Evolutionary conservation across 1,139 yeast genomes (phyloP).

Genomic region (Debaryomyces singareniensis): DNA sequence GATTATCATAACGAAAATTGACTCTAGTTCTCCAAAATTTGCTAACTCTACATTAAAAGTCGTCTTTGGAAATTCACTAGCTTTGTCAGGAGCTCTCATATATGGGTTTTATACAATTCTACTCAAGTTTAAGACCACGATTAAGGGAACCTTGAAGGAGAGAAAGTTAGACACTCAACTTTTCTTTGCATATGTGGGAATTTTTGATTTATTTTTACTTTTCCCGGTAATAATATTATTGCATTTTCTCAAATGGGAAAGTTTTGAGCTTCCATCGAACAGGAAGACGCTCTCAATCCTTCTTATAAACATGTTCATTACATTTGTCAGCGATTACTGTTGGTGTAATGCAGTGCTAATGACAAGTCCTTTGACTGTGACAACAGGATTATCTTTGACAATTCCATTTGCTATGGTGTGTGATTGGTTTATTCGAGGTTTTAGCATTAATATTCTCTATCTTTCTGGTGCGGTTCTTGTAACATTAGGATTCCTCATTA

Average conservation of each 20-base stretch:
- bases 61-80: constrained; percentile 71
- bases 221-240: constrained; percentile 79
- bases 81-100: constrained; percentile 75
- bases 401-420: constrained; percentile 94
- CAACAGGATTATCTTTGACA: constrained; percentile 88
- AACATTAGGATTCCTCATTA: constrained; percentile 73
- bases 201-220: constrained; percentile 64
- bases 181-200: constrained; percentile 92
- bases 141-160: constrained; percentile 48
- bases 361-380: constrained; percentile 90
- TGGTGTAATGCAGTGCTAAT: constrained; percentile 95
- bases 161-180: constrained; percentile 73
- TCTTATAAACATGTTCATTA: constrained; percentile 61
- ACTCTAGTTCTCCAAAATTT: constrained; percentile 30
- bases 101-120: constrained; percentile 91
- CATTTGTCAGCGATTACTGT: constrained; percentile 82
- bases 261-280: constrained; percentile 62
- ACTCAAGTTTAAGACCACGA: constrained; percentile 58
- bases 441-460: constrained; percentile 55
- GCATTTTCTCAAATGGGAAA: constrained; percentile 58
- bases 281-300: constrained; percentile 49
- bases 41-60: constrained; percentile 31
- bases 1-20: constrained; percentile 63
- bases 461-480: constrained; percentile 76
- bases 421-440: constrained; percentile 68